phyloP scores from a whole-genome alignment of 306 rosid genomes.

The Crotalaria pallida region DNA sequence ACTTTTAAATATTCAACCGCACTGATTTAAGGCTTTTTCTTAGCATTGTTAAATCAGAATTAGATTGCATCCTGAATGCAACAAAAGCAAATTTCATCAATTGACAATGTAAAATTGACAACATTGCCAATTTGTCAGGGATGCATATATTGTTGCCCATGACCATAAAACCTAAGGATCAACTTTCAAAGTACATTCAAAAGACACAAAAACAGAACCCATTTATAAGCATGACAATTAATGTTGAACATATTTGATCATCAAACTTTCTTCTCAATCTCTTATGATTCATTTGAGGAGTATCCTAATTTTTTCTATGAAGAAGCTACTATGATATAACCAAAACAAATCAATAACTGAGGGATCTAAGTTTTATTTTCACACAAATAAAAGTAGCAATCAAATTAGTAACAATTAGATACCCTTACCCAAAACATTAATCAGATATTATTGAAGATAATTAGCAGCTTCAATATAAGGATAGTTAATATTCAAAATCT shows the following conservation, averaged over 20 bases:
- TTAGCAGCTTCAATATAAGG: slow-evolving; percentile 16
- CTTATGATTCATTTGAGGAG: background rate
- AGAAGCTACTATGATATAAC: slow-evolving; percentile 1
- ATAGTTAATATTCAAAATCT: background rate
- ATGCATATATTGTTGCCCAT: background rate
- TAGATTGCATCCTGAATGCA: no score
- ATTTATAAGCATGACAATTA: background rate
- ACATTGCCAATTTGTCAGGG: background rate
- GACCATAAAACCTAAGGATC: background rate
- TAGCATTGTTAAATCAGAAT: no score
- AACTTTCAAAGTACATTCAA: background rate
- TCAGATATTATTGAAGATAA: slow-evolving; percentile 18
- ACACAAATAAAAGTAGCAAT: background rate
- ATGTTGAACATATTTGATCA: background rate
- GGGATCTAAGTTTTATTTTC: background rate
- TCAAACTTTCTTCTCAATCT: background rate
- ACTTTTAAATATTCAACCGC: no score
- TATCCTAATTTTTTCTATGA: background rate
- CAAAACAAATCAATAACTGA: background rate
- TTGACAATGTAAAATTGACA: no score
- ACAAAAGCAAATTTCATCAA: no score
- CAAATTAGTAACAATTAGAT: background rate
- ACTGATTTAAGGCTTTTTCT: no score
- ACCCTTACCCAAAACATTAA: background rate
- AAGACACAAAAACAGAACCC: background rate